Evolutionary conservation across 768 basidiomycete genomes (phyloP).

Genomic region (Pleurotus djamor): DNA sequence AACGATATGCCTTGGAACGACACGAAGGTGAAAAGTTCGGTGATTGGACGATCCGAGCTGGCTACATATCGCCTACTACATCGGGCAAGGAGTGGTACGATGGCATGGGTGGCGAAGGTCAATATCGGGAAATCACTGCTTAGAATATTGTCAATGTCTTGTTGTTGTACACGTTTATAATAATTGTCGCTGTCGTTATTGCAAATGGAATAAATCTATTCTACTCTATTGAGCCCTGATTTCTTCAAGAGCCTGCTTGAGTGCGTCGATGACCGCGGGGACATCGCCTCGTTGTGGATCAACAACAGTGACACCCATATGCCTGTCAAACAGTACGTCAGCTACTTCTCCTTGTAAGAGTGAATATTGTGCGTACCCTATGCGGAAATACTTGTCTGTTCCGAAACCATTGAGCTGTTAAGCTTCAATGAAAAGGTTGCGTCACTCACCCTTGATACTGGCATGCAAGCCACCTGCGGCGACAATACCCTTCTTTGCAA

Average conservation of each 20-base stretch:
- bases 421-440: background rate
- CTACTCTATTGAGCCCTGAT: constrained; percentile 19
- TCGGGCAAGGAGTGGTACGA: constrained; percentile 89
- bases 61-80: constrained; percentile 85
- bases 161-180: background rate
- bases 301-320: constrained; percentile 90
- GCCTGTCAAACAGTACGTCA: constrained; percentile 38
- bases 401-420: background rate
- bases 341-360: background rate
- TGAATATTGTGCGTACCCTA: constrained; percentile 50
- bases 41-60: constrained; percentile 90
- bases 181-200: background rate
- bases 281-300: constrained; percentile 71
- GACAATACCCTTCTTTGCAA: constrained; percentile 70
- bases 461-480: constrained; percentile 89
- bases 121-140: constrained; percentile 33
- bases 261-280: constrained; percentile 62
- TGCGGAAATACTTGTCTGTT: constrained; percentile 86
- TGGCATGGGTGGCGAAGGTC: constrained; percentile 75
- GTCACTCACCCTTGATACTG: constrained; percentile 68
- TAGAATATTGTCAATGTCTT: background rate
- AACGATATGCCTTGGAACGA: constrained; percentile 86
- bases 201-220: background rate
- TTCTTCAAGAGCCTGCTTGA: constrained; percentile 57
- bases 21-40: constrained; percentile 90